Conservation (phyloP, 116 monocot species). For the Papilionanthe hybrid region DNA sequence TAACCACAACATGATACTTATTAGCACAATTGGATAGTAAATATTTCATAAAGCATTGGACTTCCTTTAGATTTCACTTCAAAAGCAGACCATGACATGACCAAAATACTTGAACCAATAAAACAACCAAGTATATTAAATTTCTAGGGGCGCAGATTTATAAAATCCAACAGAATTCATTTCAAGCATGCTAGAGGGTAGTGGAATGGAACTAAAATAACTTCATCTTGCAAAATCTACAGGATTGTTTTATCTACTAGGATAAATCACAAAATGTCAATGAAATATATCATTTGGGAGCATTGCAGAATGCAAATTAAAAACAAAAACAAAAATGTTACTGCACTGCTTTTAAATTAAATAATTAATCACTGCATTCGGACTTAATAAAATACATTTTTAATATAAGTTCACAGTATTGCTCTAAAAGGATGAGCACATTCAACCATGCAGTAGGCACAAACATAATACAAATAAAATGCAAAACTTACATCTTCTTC, state of each 20-base stretch:
- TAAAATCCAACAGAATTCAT: not conserved
- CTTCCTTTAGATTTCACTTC: not conserved
- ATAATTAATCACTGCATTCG: not conserved
- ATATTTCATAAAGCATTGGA: too few species aligned
- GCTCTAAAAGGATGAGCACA: not conserved
- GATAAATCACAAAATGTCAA: not conserved
- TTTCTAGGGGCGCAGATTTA: not conserved
- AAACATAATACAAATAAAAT: constrained; percentile 5
- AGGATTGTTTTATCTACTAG: not conserved
- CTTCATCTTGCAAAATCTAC: not conserved
- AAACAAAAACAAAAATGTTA: not conserved
- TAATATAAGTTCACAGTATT: not conserved
- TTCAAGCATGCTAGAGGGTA: not conserved
- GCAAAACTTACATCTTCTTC: constrained; percentile 46
- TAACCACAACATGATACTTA: not conserved
- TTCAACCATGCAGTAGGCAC: not conserved
- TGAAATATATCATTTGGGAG: not conserved
- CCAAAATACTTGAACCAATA: not conserved
- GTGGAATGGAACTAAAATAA: too few species aligned
- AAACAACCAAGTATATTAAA: not conserved
- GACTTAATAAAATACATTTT: not conserved
- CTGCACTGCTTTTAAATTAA: not conserved
- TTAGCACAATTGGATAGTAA: not conserved
- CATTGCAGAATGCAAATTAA: not conserved
- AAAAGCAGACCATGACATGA: not conserved